Percentiles rank a stretch among this genome's conserved stretches.
These are phyloP conservation scores for Eragrostis curvula DNA, from an alignment of 176 grass and related monocot genomes.

Conservation along the genomic window DNA sequence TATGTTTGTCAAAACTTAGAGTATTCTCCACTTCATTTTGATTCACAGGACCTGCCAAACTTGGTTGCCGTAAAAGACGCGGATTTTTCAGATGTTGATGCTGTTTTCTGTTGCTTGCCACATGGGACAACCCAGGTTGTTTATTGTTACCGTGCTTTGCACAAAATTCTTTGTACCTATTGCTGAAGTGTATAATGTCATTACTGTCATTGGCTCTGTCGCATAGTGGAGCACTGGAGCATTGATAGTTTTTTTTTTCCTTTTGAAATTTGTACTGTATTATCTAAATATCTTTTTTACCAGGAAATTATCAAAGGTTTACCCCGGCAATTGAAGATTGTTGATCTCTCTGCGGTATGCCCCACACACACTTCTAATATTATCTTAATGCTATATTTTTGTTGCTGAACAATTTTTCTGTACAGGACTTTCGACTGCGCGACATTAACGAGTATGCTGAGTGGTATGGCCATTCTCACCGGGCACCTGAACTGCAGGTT, in stretches of 20 bases:
- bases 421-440: conserved; percentile 83
- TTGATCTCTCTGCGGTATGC: conserved; percentile 96
- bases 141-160: conserved; percentile 36
- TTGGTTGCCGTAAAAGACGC: conserved; percentile 93
- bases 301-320: conserved; percentile 95
- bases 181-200: conserved; percentile 12
- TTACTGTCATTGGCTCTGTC: conserved; percentile 8
- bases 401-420: conserved; percentile 22
- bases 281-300: conserved; percentile 35
- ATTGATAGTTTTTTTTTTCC: conserved; percentile 14
- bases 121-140: conserved; percentile 94
- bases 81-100: conserved; percentile 91
- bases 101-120: conserved; percentile 99
- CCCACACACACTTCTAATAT: conserved; percentile 7
- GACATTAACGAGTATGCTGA: conserved; percentile 85
- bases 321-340: conserved; percentile 80
- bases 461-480: conserved; percentile 94
- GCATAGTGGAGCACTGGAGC: neutral
- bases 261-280: neutral
- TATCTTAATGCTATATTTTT: neutral
- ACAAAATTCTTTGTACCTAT: conserved; percentile 5
- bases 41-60: conserved; percentile 75
- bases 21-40: conserved; percentile 33
- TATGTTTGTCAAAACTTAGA: neutral
- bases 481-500: conserved; percentile 92